Evolutionary conservation across 2,329 filamentous ascomycete species (phyloP).

Genomic region (Exophiala calicioides): DNA sequence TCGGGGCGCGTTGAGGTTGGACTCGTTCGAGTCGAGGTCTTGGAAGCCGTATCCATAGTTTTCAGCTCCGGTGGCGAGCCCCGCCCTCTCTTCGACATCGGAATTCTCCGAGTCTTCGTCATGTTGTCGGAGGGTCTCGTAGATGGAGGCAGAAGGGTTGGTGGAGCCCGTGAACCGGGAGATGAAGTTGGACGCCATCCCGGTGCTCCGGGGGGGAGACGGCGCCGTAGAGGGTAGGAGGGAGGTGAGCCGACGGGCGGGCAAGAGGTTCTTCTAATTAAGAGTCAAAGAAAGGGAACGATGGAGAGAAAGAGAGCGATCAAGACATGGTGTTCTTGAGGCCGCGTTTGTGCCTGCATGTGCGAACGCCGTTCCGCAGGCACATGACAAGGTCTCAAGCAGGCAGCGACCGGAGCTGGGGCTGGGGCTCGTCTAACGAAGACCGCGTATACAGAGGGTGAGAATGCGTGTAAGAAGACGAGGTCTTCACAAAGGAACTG

Average conservation of each 20-base stretch:
- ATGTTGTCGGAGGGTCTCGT: slow-evolving; percentile 50
- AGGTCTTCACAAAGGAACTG: no score
- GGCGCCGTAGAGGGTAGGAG: background rate
- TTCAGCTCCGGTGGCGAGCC: slow-evolving; percentile 39
- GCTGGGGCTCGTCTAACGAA: background rate
- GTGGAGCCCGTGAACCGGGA: slow-evolving; percentile 50
- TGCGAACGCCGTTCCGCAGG: slow-evolving; percentile 20
- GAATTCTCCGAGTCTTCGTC: slow-evolving; percentile 48
- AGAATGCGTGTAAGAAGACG: no score
- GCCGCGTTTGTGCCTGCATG: slow-evolving; percentile 18
- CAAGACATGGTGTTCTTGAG: background rate
- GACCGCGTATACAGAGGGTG: no score
- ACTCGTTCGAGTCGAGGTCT: slow-evolving; percentile 10
- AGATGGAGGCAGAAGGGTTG: slow-evolving; percentile 45
- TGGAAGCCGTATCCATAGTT: slow-evolving; percentile 20
- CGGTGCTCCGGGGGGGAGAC: slow-evolving; percentile 37
- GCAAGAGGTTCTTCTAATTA: no score
- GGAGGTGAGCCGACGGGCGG: background rate
- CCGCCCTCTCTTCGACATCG: slow-evolving; percentile 49
- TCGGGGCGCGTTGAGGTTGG: background rate
- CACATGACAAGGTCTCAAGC: slow-evolving; percentile 24
- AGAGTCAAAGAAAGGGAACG: no score
- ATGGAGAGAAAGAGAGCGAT: background rate
- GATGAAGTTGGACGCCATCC: slow-evolving; percentile 57
- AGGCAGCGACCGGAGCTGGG: slow-evolving; percentile 15